phyloP scores from a whole-genome alignment of 257 asterid genomes.

The Solanum chaucha region DNA sequence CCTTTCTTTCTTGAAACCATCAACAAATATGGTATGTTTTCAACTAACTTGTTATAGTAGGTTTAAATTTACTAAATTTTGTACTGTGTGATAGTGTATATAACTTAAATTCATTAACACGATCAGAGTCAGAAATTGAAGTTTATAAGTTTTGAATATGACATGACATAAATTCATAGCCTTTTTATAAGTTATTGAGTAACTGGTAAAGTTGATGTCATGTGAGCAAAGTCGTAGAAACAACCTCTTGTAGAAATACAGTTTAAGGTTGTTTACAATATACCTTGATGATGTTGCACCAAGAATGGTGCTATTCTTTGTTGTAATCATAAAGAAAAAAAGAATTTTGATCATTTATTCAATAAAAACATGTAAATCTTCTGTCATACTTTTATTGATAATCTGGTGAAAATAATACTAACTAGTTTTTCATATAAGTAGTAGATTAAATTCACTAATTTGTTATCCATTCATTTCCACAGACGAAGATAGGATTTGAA shows the following conservation, averaged over 20 bases:
- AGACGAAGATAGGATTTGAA: background rate
- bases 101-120: too few species aligned
- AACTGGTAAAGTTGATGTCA: background rate
- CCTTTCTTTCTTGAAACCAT: background rate
- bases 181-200: too few species aligned
- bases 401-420: background rate
- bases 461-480: background rate
- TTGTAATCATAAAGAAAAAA: background rate
- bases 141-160: background rate
- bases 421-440: background rate
- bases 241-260: background rate
- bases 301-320: background rate
- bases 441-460: background rate
- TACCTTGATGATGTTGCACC: background rate
- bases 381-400: background rate
- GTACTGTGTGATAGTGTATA: background rate
- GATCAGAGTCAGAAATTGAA: too few species aligned
- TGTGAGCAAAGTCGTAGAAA: too few species aligned
- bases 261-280: background rate
- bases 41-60: background rate
- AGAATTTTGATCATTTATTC: too few species aligned
- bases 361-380: too few species aligned
- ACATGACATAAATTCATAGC: background rate
- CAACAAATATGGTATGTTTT: conserved; percentile 5
- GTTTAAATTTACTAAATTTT: background rate